Evolutionary conservation across 1,139 yeast species (phyloP).

Genomic region (Wickerhamomyces sp.): DNA sequence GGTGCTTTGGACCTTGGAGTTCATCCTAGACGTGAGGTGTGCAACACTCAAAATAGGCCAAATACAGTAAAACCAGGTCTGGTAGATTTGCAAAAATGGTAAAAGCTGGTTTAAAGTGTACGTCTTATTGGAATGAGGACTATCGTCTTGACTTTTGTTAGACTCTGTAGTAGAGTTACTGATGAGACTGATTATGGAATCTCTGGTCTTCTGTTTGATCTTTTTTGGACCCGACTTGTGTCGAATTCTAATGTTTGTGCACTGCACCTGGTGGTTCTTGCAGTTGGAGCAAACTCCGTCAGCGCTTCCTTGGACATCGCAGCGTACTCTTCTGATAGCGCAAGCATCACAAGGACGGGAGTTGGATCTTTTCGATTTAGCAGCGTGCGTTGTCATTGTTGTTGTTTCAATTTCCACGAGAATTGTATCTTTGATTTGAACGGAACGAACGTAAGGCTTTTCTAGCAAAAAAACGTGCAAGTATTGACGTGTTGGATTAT

Average conservation of each 20-base stretch:
- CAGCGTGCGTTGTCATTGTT: no score
- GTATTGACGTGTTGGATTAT: no score
- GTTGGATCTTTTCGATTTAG: slow-evolving; percentile 9
- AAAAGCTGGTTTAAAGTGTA: slow-evolving; percentile 16
- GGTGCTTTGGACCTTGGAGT: slow-evolving; percentile 4
- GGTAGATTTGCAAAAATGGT: slow-evolving; percentile 20
- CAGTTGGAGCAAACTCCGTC: slow-evolving; percentile 18
- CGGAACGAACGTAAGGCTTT: no score
- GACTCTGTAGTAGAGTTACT: background rate
- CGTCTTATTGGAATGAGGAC: slow-evolving; percentile 1
- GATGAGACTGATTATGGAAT: slow-evolving; percentile 13
- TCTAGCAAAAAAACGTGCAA: no score
- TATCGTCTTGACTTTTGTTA: background rate
- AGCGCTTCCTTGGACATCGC: slow-evolving; percentile 12
- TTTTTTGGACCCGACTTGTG: slow-evolving; percentile 22
- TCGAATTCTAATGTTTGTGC: slow-evolving; percentile 20
- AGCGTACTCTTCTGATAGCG: slow-evolving; percentile 21
- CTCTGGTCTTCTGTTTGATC: slow-evolving; percentile 19
- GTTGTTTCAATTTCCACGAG: no score
- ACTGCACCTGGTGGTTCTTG: slow-evolving; percentile 16
- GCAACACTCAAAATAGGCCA: slow-evolving; percentile 21
- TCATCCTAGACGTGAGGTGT: slow-evolving; percentile 10
- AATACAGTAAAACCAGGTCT: slow-evolving; percentile 22
- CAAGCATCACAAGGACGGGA: slow-evolving; percentile 23
- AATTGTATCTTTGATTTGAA: no score